phyloP scores from a whole-genome alignment of 2,329 filamentous ascomycete genomes.

The Huntiella savannae region DNA sequence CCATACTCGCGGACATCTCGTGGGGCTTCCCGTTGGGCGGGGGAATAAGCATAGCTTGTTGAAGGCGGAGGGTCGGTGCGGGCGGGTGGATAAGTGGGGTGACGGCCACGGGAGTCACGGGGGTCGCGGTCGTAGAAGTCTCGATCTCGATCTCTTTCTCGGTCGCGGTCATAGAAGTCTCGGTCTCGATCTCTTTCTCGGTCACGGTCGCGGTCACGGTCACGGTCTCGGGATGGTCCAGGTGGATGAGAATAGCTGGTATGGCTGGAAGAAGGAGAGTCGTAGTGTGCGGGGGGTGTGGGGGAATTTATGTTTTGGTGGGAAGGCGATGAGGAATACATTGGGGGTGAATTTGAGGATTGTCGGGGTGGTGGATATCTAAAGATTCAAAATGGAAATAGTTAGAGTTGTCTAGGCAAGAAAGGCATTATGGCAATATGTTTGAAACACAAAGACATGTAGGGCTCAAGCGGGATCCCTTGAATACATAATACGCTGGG shows the following conservation, averaged over 20 bases:
- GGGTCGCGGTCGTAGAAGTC: not conserved
- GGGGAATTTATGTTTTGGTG: slow-evolving; percentile 1
- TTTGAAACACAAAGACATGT: too few relatives aligned
- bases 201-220: not conserved
- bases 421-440: too few relatives aligned
- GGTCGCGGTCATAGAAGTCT: too few relatives aligned
- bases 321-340: slow-evolving; percentile 8
- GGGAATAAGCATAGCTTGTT: not conserved
- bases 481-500: too few relatives aligned
- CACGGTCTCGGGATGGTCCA: not conserved
- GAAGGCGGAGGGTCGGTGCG: not conserved
- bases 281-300: slow-evolving; percentile 6
- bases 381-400: not conserved
- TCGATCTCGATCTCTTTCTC: not conserved
- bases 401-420: too few relatives aligned
- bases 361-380: slow-evolving; percentile 2
- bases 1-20: not conserved
- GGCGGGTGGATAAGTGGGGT: not conserved
- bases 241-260: not conserved
- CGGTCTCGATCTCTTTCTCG: too few relatives aligned
- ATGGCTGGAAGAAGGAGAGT: slow-evolving; percentile 3
- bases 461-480: too few relatives aligned
- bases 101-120: not conserved
- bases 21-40: not conserved
- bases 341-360: slow-evolving; percentile 6